phyloP scores from a whole-genome alignment of 306 rosid species.

The Rosa chinensis region DNA sequence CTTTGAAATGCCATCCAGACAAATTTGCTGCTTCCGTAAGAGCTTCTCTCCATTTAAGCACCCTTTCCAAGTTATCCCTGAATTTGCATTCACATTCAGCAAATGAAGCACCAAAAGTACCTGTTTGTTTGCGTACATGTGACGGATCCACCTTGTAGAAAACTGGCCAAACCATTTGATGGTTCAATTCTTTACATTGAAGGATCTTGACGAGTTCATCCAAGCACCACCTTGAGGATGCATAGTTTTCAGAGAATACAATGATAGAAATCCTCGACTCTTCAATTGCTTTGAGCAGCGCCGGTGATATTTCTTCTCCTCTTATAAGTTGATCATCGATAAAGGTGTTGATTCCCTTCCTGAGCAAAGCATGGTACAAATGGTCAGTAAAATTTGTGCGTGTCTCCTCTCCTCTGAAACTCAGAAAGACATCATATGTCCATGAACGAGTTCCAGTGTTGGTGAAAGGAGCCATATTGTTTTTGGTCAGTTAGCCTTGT shows the following conservation, averaged over 20 bases:
- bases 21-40: conserved; percentile 3
- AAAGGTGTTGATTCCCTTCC: background rate
- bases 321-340: background rate
- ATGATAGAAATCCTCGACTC: no score
- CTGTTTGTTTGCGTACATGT: conserved; percentile 8
- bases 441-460: background rate
- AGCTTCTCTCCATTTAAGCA: background rate
- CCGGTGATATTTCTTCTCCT: background rate
- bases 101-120: conserved; percentile 5
- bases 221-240: background rate
- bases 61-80: background rate
- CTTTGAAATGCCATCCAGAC: background rate
- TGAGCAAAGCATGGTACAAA: background rate
- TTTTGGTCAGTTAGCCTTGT: no score
- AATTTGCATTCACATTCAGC: background rate
- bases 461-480: no score
- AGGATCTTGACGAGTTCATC: background rate
- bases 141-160: conserved; percentile 14
- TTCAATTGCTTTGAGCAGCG: no score
- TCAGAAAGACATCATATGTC: background rate
- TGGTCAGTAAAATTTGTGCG: no score
- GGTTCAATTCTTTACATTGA: background rate
- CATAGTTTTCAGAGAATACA: background rate
- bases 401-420: background rate
- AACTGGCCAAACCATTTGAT: conserved; percentile 11